Base-by-base conservation (phyloP, 2,329 filamentous ascomycete species). In the Didymella exigua region DNA sequence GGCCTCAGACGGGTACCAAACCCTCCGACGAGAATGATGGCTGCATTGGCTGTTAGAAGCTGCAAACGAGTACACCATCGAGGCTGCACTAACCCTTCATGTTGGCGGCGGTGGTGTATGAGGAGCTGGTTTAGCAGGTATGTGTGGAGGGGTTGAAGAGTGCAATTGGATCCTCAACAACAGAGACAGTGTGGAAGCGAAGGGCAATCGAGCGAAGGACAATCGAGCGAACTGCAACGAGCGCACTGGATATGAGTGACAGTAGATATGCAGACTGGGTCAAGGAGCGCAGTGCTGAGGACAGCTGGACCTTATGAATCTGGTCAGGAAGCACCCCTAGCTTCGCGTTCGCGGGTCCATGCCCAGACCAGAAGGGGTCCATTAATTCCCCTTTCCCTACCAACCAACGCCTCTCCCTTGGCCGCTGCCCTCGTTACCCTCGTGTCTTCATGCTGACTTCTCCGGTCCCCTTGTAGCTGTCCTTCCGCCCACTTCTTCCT, bases 1-100 rank as follows among this genome's bases (percentile, higher is more conserved):
- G 93, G 93, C 76, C 93, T 90, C 73, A 99, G 89, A 80, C 93
- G 93, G 78, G 93, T 99, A 81, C 93, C 93, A 79, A 97, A 99
- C 78, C 93, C 95, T 82, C 95, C 95, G 79, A 98, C 95, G 76
- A 98, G 93, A 89, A 96, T 97, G 76, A 97, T 89, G 81, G 93
- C 92, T 97, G 54, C 23, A 54, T 11, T 14, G 24, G 3, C 14
- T 49, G 60, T 70, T 42, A 59, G 51, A 34, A 29, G 51, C 50
- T 14, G 44, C 38, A 36, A 33, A 40, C 23, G 19, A 13, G 6
- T 18, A 13, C 14, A 24, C 2, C 9, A 4, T 4, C 9, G n/a
- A 23, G 19, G 18, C 2, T 14, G 24, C 36, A 50, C 67, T 27
- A 34, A 76, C 75, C 75, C 63, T 77, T 77, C 75, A 77, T 77